phyloP scores from a whole-genome alignment of 495 filamentous ascomycete species.

The Xylaria longipes region DNA sequence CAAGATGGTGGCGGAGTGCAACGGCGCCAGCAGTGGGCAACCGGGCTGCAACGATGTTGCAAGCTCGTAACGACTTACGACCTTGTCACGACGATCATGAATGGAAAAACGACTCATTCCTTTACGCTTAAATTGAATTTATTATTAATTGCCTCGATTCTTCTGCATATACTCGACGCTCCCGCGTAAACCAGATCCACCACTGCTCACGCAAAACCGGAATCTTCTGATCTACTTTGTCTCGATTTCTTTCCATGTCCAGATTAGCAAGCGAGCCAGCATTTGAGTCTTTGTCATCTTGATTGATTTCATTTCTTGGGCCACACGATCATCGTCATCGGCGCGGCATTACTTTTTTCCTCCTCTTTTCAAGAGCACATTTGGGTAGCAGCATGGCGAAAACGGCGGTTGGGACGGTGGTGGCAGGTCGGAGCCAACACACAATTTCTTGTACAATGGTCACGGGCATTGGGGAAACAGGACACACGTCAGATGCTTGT shows the following conservation, averaged over 20 bases:
- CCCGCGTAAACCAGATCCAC: conserved; percentile 30
- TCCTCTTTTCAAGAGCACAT: conserved; percentile 41
- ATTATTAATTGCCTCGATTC: conserved; percentile 27
- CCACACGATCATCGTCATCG: conserved; percentile 5
- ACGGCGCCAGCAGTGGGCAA: conserved; percentile 39
- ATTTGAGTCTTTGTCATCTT: conserved; percentile 42
- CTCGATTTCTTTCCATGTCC: conserved; percentile 32
- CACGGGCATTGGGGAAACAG: conserved; percentile 37
- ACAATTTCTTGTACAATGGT: conserved; percentile 43
- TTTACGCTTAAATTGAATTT: conserved; percentile 12
- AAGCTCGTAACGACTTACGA: conserved; percentile 44
- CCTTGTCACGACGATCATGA: conserved; percentile 30
- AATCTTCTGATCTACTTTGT: conserved; percentile 41
- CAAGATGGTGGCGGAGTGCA: conserved; percentile 76
- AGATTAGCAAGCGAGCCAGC: conserved; percentile 51
- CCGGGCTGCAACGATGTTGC: conserved; percentile 38
- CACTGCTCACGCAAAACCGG: conserved; percentile 37
- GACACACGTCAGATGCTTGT: conserved; percentile 23
- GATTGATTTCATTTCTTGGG: conserved; percentile 26
- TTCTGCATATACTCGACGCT: conserved; percentile 37
- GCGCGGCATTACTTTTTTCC: conserved; percentile 12
- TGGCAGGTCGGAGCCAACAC: conserved; percentile 29
- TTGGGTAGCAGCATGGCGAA: conserved; percentile 41
- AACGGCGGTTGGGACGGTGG: conserved; percentile 34
- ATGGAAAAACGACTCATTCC: conserved; percentile 29